Evolutionary conservation across 176 grass and related monocot species (phyloP), one percentile per base, ranked within the genome.

Genomic region (Carex pumila): DNA sequence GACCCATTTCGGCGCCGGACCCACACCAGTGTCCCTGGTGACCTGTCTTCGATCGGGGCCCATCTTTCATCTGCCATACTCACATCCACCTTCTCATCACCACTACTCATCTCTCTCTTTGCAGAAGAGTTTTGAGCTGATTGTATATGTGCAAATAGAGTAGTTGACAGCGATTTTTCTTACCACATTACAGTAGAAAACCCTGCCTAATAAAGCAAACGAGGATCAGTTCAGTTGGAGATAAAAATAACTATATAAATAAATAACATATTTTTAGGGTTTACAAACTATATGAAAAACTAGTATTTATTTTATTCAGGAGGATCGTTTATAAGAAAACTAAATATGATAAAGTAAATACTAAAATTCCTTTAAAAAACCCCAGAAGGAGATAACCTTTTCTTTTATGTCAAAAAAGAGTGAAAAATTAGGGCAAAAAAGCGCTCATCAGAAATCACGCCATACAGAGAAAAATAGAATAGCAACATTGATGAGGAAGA

Each of bases 1-100:
- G 95, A 95, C 85, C 95, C 95, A 60, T 98, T 98, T 65, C 92
- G 92, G 58, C 95, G 95, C 86, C 95, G 92, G 53, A 98, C 95
- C 95, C 95, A 98, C 29, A 98, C 95, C 34, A 98, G 91, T 10
- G 90, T 93, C n/a, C 92, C 92, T 8, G 87, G 87, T 67, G 94
- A 87, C 81, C 90, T 91, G 64, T 93, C 88, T 77, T 76, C 60
- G 6, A 86, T 84, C 12, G 85, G 86, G 12, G 89, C 77, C 53
- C 84, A 78, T 6, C 14, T 29, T 10, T 65, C 18, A 55, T 83
- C 81, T 69, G 32, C n/a, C 32, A 47, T 86, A 55, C 53, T 82
- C 65, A 81, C 87, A 60, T 79, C 49, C 81, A 62, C 80, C 65
- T 41, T 85, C 45, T 76, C 85, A 22, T 87, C 90, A 37, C 73